These are phyloP conservation scores for Hericium erinaceus DNA, from an alignment of 768 basidiomycete genomes.

Conservation along the genomic window DNA sequence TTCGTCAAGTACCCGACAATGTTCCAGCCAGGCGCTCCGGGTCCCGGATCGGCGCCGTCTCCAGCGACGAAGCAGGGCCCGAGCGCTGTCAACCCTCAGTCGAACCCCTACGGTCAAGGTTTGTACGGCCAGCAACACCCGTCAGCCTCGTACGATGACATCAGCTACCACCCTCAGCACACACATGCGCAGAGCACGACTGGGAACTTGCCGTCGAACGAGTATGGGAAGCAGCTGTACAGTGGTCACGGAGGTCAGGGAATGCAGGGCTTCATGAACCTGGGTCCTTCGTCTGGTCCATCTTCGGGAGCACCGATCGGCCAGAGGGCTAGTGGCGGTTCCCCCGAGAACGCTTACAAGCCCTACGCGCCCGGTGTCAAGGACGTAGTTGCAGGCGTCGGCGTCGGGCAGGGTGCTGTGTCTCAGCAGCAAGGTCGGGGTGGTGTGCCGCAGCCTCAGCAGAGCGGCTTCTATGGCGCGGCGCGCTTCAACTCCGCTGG, in stretches of 20 bases:
- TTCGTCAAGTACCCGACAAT: conserved; percentile 73
- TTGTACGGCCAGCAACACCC: conserved; percentile 60
- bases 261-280: conserved; percentile 64
- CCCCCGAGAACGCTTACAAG: conserved; percentile 70
- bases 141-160: conserved; percentile 39
- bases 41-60: conserved; percentile 54
- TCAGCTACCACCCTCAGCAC: conserved; percentile 50
- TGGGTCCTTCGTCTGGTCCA: conserved; percentile 25
- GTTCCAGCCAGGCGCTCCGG: conserved; percentile 64
- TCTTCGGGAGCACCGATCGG: conserved; percentile 38
- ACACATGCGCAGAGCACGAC: conserved; percentile 22
- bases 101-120: conserved; percentile 53
- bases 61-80: conserved; percentile 61
- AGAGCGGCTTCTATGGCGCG: conserved; percentile 36
- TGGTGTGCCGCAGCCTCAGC: conserved; percentile 32
- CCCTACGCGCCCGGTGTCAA: conserved; percentile 55
- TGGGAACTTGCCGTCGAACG: conserved; percentile 29
- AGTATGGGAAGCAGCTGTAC: conserved; percentile 39
- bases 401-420: conserved; percentile 30
- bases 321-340: conserved; percentile 41
- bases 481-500: conserved; percentile 34
- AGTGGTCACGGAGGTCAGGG: conserved; percentile 49
- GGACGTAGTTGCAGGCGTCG: conserved; percentile 44
- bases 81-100: conserved; percentile 39
- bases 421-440: conserved; percentile 33